Base-by-base conservation (phyloP, 2,329 filamentous ascomycete genomes). In the Aspergillus transmontanensis region DNA sequence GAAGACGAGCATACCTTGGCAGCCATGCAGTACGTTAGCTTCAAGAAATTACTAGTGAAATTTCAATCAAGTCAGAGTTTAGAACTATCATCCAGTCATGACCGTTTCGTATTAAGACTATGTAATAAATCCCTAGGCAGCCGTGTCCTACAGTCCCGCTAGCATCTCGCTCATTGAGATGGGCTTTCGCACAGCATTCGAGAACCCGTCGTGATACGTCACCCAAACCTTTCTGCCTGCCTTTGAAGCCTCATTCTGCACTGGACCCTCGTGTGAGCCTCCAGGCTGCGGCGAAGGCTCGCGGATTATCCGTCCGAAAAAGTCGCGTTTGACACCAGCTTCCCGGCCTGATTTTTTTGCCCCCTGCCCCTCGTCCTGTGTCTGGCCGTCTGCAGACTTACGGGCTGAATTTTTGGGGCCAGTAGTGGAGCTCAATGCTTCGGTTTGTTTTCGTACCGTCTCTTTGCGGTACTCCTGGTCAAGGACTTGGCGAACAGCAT, bases 111-210 rank as follows among this genome's bases (percentile, higher is more conserved):
- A 54, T 54, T 36, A 54, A 54, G 30, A 2, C 32, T 19, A 50
- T 9, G 14, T 50, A 48, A 7, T 30, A 10, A 30, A 50, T 50
- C 14, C 23, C 4, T 32, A 34, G 19, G 28, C n/a, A 32, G 32
- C 26, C 9, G 45, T 54, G 41, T 57, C 50, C 64, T 68, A 76
- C 36, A 82, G 67, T 14, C 79, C 79, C 21, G 75, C 76, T 83
- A 97, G 79, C 71, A 97, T 86, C 76, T 97, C 94, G 65, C 86
- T 85, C 75, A 97, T 76, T 10, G 91, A 91, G 65, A 97, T 88
- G 2, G 93, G 92, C 76, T 96, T 97, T 76, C 91, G 85, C 64
- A 97, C 94, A 12, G 94, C 94, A 83, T 97, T 97, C 61, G 93
- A 95, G 75, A 93, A 89, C 0, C 94, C 94, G 80, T 97, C 94